Evolutionary conservation across 169 alveolate genomes (phyloP), one percentile per base, ranked within the genome.

Genomic region (Cryptosporidium bovis): DNA sequence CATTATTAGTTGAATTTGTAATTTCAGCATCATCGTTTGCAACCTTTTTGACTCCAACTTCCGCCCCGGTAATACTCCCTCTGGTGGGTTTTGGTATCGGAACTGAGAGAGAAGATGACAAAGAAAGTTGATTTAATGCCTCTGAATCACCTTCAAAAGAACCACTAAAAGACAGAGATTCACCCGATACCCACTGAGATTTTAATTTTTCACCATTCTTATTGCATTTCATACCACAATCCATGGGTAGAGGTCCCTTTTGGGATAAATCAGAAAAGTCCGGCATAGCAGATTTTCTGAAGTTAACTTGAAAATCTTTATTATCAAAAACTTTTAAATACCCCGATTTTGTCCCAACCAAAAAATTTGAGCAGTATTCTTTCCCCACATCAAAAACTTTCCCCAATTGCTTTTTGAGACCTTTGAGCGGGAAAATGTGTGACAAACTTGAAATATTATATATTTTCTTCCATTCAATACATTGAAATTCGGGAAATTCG

Each of bases 101-200:
- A 7, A 77, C 64, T 1, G 87, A 77, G 10, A 77, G 50, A 48
- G 87, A 77, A 27, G 87, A 77, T 58, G 87, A 77, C 16, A 77
- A 48, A 60, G 87, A 77, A 29, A 77, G 62, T 48, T 77, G 87
- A 40, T 77, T 77, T 27, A 46, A 18, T 16, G 36, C 64, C 18
- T 77, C 87, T 53, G 51, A n/a, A 24, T 77, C 87, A 36, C 71
- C 87, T 36, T 77, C 87, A 77, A 60, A 77, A 44, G 87, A 62
- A 48, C 64, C 50, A 27, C 71, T 77, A 62, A 29, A 62, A 33
- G 87, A 77, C 36, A 77, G 27, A 10, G 69, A 7, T 62, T 77
- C 87, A 13, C 64, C 64, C 46, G 87, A 77, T 77, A 77, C 87
- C 87, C 87, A 77, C 53, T 56, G 50, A 44, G 87, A 46, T 24